Percentiles rank a stretch among this genome's conserved stretches.
These are phyloP conservation scores for Ophiostoma sp. DNA, from an alignment of 2,329 filamentous ascomycete species.

Conservation along the genomic window DNA sequence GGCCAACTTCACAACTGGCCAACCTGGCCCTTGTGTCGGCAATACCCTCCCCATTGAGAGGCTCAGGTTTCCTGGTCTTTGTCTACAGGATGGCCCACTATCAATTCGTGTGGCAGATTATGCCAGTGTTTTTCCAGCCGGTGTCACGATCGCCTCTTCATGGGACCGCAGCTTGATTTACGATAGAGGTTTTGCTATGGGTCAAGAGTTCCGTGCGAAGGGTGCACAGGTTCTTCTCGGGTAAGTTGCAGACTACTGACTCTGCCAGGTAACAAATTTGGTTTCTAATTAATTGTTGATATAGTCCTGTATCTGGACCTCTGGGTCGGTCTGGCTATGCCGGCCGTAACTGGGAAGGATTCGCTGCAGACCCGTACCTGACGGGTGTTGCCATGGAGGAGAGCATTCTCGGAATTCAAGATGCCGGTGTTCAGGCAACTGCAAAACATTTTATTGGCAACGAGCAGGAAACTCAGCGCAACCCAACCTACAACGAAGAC, in stretches of 20 bases:
- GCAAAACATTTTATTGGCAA: conserved; percentile 35
- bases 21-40: conserved; percentile 34
- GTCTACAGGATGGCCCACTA: conserved; percentile 66
- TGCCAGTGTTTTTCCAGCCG: conserved; percentile 65
- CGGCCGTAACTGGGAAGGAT: conserved; percentile 57
- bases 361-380: conserved; percentile 61
- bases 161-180: conserved; percentile 66
- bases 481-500: conserved; percentile 30
- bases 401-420: conserved; percentile 63
- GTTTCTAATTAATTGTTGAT: not conserved
- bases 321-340: conserved; percentile 60
- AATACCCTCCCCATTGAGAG: conserved; percentile 46
- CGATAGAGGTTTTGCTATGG: conserved; percentile 63
- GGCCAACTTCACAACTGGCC: conserved; percentile 68
- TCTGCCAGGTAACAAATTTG: no score
- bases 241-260: not conserved
- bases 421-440: conserved; percentile 41
- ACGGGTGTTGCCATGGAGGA: conserved; percentile 60
- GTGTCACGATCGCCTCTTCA: conserved; percentile 65
- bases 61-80: conserved; percentile 55
- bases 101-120: conserved; percentile 62
- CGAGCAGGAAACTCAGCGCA: conserved; percentile 34
- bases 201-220: conserved; percentile 64
- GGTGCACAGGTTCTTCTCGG: conserved; percentile 70
- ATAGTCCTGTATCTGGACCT: conserved; percentile 46